Evolutionary conservation across 805 yeast species (phyloP).

Genomic region (Lipomyces kockii): DNA sequence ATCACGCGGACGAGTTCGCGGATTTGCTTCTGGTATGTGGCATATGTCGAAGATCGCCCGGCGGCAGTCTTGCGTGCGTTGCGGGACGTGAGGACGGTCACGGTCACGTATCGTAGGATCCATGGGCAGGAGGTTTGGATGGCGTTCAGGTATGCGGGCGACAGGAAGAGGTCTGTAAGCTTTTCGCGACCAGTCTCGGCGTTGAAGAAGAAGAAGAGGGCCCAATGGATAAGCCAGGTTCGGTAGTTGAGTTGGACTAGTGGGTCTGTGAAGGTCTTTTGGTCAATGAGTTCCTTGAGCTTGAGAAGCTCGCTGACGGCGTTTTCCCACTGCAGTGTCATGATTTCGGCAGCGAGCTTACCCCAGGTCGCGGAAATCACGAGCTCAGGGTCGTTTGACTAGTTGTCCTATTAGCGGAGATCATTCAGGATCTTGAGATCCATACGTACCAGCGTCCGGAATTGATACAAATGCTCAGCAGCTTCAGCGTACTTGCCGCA

Average conservation of each 20-base stretch:
- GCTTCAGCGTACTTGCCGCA: slow-evolving; percentile 67
- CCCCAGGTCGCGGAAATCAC: slow-evolving; percentile 70
- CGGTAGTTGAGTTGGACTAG: slow-evolving; percentile 64
- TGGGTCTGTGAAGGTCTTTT: slow-evolving; percentile 57
- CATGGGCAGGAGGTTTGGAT: slow-evolving; percentile 76
- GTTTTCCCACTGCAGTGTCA: slow-evolving; percentile 57
- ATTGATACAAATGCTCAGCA: slow-evolving; percentile 61
- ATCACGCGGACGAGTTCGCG: slow-evolving; percentile 63
- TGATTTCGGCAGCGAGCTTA: slow-evolving; percentile 63
- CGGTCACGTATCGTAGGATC: slow-evolving; percentile 67
- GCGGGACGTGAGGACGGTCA: slow-evolving; percentile 57
- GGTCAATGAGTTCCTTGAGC: slow-evolving; percentile 62
- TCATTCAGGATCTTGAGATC: background rate
- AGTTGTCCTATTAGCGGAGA: background rate
- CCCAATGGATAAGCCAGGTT: slow-evolving; percentile 73
- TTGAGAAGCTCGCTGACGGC: slow-evolving; percentile 59
- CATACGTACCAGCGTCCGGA: slow-evolving; percentile 50
- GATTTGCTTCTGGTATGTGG: slow-evolving; percentile 56
- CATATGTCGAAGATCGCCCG: slow-evolving; percentile 34
- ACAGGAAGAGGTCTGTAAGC: slow-evolving; percentile 61
- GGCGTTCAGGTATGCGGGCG: slow-evolving; percentile 64
- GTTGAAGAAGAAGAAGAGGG: slow-evolving; percentile 66
- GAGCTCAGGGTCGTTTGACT: slow-evolving; percentile 55
- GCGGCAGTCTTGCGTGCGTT: slow-evolving; percentile 35
- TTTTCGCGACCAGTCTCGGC: slow-evolving; percentile 57